Evolutionary conservation across 192 early-diverging fungal genomes (phyloP), one percentile per base, ranked within the genome.

Genomic region (Jimgerdemannia flammicorona): DNA sequence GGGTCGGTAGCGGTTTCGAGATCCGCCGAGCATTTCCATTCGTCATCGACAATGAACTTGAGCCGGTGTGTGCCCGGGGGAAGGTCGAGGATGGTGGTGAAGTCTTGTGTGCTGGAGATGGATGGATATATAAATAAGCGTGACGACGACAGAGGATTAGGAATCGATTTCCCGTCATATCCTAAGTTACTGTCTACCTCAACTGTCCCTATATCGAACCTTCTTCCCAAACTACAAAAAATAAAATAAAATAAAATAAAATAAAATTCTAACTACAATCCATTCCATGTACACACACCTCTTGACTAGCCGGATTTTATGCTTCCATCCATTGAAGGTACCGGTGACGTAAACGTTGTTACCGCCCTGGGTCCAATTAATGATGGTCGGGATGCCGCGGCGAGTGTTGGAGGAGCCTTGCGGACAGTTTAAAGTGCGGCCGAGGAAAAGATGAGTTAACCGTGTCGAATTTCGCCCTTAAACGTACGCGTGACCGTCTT

Each of bases 31-130:
- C 97, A 98, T 72, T 95, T 95, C 98, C 98, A 99, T 75, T 98
- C 96, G 75, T 96, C 95, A 79, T 99, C 97, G 4, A 99, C 97
- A 80, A 99, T 98, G 75, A 96, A 99, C 84, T 99, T 99, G 70
- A 98, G 90, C 77, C 92, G 92, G 82, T 99, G 97, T 3, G 94
- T 97, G 64, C 97, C 97, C 20, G 93, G 91, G n/a, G 94, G 93
- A 72, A 99, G 84, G 77, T 97, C 92, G 39, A 99, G 82, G 44
- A 96, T 87, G 0, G 92, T 89, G 4, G 90, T 89, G 73, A 96
- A 95, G 77, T 95, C 94, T 59, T 87, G 85, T 20, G 88, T 86
- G 79, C 90, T 93, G 71, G 65, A 44, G 43, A 72, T 41, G 73
- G 72, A 70, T 19, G 40, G 66, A 71, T 29, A 29, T 29, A 29